Conservation (phyloP, 75 land plant species). For the Adiantum capillusveneris region DNA sequence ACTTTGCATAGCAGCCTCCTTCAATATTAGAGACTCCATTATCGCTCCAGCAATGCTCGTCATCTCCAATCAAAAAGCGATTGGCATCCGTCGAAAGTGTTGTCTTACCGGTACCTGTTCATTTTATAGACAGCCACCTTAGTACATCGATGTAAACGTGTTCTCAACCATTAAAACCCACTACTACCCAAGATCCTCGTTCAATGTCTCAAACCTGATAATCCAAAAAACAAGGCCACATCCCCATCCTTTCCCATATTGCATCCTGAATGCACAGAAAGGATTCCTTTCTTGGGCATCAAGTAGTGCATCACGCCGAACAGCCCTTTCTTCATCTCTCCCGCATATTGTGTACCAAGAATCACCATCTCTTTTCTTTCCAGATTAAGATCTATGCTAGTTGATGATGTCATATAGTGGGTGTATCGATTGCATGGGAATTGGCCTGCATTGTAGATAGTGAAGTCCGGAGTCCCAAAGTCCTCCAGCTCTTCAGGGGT, state of each 20-base stretch:
- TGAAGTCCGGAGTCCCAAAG: conserved; percentile 98
- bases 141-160: neutral
- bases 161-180: neutral
- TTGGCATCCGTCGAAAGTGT: conserved; percentile 93
- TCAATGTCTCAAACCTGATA: conserved; percentile 56
- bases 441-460: conserved; percentile 95
- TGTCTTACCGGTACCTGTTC: conserved; percentile 95
- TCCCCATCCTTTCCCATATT: conserved; percentile 97
- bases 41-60: conserved; percentile 97
- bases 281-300: conserved; percentile 89
- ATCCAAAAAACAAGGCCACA: conserved; percentile 97
- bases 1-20: conserved; percentile 98
- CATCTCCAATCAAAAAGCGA: conserved; percentile 85
- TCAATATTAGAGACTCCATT: conserved; percentile 97
- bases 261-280: conserved; percentile 96
- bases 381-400: conserved; percentile 93
- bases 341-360: conserved; percentile 95
- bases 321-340: conserved; percentile 99
- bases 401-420: conserved; percentile 98
- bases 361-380: conserved; percentile 97
- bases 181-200: conserved; percentile 5
- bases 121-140: neutral
- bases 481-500: conserved; percentile 98
- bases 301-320: conserved; percentile 99
- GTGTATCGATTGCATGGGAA: conserved; percentile 98